These are phyloP conservation scores for Magnusiomyces clavatus DNA, from an alignment of 1,139 yeast genomes.

Conservation along the genomic window DNA sequence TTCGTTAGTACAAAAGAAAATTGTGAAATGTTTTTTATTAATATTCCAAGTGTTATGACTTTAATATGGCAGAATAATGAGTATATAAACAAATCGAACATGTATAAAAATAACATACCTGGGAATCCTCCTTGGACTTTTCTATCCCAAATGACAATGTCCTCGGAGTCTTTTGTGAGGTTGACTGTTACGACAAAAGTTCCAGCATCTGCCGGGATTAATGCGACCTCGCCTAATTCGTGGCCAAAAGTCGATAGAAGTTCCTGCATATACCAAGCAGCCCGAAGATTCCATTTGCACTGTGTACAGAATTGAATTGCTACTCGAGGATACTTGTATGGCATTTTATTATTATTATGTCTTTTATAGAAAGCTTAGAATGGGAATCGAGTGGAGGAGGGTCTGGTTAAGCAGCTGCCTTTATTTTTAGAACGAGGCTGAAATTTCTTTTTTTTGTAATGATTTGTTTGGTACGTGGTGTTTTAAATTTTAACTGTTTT, in stretches of 20 bases:
- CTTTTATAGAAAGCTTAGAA: too few relatives aligned
- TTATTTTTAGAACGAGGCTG: too few relatives aligned
- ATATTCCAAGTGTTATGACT: too few relatives aligned
- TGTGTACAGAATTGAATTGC: conserved; percentile 50
- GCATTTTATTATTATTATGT: not conserved
- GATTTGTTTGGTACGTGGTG: too few relatives aligned
- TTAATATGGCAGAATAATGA: too few relatives aligned
- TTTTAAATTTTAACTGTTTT: too few relatives aligned
- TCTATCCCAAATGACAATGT: conserved; percentile 47
- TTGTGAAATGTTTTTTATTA: not conserved
- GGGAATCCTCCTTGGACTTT: conserved; percentile 50
- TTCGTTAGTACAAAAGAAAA: too few relatives aligned
- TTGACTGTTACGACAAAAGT: conserved; percentile 41
- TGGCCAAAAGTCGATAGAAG: conserved; percentile 50
- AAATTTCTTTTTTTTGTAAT: too few relatives aligned
- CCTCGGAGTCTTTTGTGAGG: conserved; percentile 16
- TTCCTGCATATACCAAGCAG: conserved; percentile 61
- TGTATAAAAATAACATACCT: conserved; percentile 18
- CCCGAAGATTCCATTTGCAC: conserved; percentile 61
- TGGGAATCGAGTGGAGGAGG: too few relatives aligned
- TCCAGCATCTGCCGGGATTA: conserved; percentile 48
- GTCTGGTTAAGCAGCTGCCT: too few relatives aligned
- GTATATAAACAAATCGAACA: too few relatives aligned
- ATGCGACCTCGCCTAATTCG: conserved; percentile 45
- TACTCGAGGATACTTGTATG: conserved; percentile 36